Evolutionary conservation across 2,329 filamentous ascomycete genomes (phyloP).

Genomic region (Chaetothyriales sp.): DNA sequence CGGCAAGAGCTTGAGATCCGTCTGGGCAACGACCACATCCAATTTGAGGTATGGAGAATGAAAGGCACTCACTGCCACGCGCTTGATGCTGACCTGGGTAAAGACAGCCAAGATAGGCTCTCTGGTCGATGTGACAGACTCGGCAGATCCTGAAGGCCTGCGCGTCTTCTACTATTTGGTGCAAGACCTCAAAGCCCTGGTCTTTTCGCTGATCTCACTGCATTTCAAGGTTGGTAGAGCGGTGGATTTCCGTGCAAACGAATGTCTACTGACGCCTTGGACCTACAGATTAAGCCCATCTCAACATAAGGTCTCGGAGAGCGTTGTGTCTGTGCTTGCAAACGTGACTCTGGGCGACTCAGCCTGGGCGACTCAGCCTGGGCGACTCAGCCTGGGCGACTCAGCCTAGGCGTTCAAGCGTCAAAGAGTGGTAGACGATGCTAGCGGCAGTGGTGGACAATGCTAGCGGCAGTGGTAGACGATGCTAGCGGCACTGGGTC

Average conservation of each 20-base stretch:
- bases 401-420: background rate
- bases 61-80: background rate
- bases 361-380: background rate
- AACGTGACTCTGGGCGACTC: background rate
- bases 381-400: no score
- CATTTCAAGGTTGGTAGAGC: constrained; percentile 67
- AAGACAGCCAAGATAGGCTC: constrained; percentile 98
- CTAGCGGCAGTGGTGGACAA: background rate
- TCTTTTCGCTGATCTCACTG: constrained; percentile 89
- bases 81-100: constrained; percentile 15
- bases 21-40: constrained; percentile 88
- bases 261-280: constrained; percentile 3
- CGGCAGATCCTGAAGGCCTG: constrained; percentile 85
- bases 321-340: background rate
- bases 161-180: constrained; percentile 98
- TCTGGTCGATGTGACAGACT: constrained; percentile 90
- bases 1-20: constrained; percentile 92
- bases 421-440: background rate
- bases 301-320: constrained; percentile 18
- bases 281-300: constrained; percentile 39
- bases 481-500: no score
- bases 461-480: no score
- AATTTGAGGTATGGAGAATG: constrained; percentile 64
- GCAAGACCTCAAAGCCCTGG: constrained; percentile 88
- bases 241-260: background rate